Percentiles rank a stretch among this genome's conserved stretches.
These are phyloP conservation scores for Xylaria sp. DNA, from an alignment of 2,329 filamentous ascomycete genomes.

Conservation along the genomic window DNA sequence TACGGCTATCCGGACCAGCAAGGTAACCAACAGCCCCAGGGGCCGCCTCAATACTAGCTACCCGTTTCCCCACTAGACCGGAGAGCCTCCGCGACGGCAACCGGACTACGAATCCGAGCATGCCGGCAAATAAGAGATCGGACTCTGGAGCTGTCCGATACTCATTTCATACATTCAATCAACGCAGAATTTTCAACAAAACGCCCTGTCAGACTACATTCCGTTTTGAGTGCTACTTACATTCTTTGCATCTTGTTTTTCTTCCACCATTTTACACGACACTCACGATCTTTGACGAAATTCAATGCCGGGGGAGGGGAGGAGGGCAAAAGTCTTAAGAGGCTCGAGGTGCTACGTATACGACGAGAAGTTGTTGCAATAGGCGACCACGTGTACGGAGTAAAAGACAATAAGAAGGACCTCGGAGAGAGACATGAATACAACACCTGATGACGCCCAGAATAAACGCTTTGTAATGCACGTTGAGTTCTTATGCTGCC, in stretches of 20 bases:
- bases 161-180: conserved; percentile 16
- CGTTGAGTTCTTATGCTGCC: not conserved
- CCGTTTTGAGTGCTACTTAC: conserved; percentile 21
- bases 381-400: conserved; percentile 3
- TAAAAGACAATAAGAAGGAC: not conserved
- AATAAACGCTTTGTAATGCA: conserved; percentile 4
- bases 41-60: conserved; percentile 55
- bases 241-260: conserved; percentile 18
- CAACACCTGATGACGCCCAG: conserved; percentile 1
- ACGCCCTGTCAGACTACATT: not conserved
- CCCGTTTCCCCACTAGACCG: not conserved
- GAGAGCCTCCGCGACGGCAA: conserved; percentile 12
- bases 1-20: conserved; percentile 61
- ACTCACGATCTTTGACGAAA: conserved; percentile 38
- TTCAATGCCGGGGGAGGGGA: not conserved
- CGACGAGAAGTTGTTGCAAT: not conserved
- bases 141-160: conserved; percentile 22
- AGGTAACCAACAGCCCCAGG: conserved; percentile 53
- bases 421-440: not conserved
- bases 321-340: not conserved
- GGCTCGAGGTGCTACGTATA: not conserved
- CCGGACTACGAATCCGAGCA: not conserved
- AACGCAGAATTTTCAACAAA: conserved; percentile 11
- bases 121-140: not conserved
- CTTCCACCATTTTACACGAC: conserved; percentile 28